Conservation (phyloP, 768 basidiomycete genomes). For the Candolleomyces aberdarensis region DNA sequence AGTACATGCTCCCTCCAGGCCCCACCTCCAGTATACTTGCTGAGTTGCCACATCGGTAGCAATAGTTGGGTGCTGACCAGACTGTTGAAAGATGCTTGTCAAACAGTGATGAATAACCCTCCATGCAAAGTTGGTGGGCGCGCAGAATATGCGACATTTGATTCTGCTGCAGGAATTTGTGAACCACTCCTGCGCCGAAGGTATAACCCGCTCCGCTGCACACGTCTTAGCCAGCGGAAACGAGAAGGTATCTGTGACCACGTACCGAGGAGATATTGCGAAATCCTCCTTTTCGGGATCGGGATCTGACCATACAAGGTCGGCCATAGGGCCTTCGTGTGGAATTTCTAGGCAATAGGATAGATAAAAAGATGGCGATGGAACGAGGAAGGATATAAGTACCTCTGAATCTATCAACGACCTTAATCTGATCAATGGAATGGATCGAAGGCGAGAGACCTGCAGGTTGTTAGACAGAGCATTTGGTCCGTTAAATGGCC, state of each 20-base stretch:
- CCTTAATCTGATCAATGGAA: slow-evolving; percentile 99
- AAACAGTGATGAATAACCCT: slow-evolving; percentile 97
- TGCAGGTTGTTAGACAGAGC: slow-evolving; percentile 28
- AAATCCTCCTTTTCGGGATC: slow-evolving; percentile 99
- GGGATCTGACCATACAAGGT: slow-evolving; percentile 99
- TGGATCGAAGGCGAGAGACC: slow-evolving; percentile 97
- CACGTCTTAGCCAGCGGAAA: slow-evolving; percentile 17
- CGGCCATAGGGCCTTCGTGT: slow-evolving; percentile 99
- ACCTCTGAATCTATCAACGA: slow-evolving; percentile 98
- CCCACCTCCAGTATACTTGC: slow-evolving; percentile 96
- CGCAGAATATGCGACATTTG: slow-evolving; percentile 96
- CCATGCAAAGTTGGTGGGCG: slow-evolving; percentile 99
- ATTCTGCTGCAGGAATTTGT: slow-evolving; percentile 96
- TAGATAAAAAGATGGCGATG: neutral
- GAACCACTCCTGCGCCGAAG: slow-evolving; percentile 95
- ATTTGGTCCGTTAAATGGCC: slow-evolving; percentile 8
- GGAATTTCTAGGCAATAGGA: slow-evolving; percentile 74
- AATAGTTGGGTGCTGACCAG: slow-evolving; percentile 99
- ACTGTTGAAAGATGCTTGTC: slow-evolving; percentile 95
- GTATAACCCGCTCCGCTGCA: slow-evolving; percentile 96
- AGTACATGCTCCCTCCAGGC: slow-evolving; percentile 83
- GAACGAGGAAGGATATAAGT: neutral
- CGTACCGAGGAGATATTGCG: slow-evolving; percentile 94
- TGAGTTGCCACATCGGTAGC: slow-evolving; percentile 96
- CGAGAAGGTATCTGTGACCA: slow-evolving; percentile 15